Percentiles rank a stretch among this genome's conserved stretches.
Conservation (phyloP, 331 rosid species). For the Acacia concinna region DNA sequence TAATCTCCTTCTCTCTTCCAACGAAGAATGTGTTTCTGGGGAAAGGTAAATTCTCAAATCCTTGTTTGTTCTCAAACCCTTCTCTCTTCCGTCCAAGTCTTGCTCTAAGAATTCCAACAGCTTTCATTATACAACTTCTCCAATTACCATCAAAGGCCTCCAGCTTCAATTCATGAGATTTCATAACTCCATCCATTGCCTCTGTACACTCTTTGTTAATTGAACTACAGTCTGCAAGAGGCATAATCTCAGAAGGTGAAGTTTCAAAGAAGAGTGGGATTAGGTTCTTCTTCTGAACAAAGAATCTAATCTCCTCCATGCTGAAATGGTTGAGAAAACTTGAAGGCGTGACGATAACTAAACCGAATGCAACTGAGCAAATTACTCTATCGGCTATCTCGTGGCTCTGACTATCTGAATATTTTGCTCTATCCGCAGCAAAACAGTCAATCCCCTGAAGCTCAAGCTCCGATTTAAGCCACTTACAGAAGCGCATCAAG, state of each 20-base stretch:
- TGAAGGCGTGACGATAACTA: constrained; percentile 67
- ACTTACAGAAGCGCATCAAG: constrained; percentile 69
- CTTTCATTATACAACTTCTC: constrained; percentile 60
- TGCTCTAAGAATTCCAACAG: constrained; percentile 56
- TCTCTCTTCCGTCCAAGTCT: constrained; percentile 74
- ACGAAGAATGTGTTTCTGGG: constrained; percentile 62
- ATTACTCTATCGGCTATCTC: constrained; percentile 83
- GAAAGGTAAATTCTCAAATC: constrained; percentile 56
- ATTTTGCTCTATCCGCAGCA: constrained; percentile 75
- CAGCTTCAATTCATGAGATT: constrained; percentile 59
- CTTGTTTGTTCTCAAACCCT: constrained; percentile 36
- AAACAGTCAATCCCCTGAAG: constrained; percentile 93
- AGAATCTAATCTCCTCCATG: constrained; percentile 82
- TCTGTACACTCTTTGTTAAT: constrained; percentile 64
- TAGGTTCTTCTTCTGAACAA: constrained; percentile 85
- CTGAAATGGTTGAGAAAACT: constrained; percentile 60
- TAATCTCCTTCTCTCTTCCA: constrained; percentile 80
- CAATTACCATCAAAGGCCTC: constrained; percentile 73
- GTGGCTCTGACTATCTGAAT: constrained; percentile 72
- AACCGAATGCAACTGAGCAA: constrained; percentile 72
- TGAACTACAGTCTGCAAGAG: constrained; percentile 52
- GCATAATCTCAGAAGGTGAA: constrained; percentile 51
- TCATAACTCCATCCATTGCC: constrained; percentile 66
- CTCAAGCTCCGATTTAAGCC: constrained; percentile 92
- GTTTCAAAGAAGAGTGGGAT: constrained; percentile 74